A percentile compares a stretch with the other conserved stretches of the same genome.
Evolutionary conservation across 164 flowering plant genomes (phyloP).

Genomic region (Aristolochia californica): DNA sequence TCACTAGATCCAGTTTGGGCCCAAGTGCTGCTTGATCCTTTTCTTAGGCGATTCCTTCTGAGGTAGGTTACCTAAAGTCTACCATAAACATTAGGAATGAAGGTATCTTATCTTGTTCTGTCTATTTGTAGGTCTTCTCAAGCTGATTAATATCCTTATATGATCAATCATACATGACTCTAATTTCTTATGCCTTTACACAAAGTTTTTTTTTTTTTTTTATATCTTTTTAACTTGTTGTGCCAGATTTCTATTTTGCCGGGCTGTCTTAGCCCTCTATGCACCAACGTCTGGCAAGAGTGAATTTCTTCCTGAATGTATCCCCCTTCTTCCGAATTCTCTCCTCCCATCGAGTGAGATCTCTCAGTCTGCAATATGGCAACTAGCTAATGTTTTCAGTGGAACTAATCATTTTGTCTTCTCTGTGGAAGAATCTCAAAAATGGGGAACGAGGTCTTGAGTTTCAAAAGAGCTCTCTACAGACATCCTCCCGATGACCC

Average conservation of each 20-base stretch:
- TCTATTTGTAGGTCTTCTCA: background rate
- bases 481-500: no score
- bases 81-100: background rate
- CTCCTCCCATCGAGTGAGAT: conserved; percentile 29
- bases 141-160: background rate
- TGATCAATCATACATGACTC: background rate
- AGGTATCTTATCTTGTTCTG: background rate
- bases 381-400: conserved; percentile 44
- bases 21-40: conserved; percentile 70
- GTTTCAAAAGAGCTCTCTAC: no score
- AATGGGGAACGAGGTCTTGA: no score
- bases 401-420: conserved; percentile 39
- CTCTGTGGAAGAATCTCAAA: conserved; percentile 7
- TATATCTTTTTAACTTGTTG: background rate
- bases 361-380: conserved; percentile 32
- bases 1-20: conserved; percentile 76
- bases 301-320: conserved; percentile 60
- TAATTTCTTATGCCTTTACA: background rate
- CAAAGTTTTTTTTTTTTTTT: background rate
- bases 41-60: conserved; percentile 70
- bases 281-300: conserved; percentile 41
- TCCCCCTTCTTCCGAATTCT: conserved; percentile 64
- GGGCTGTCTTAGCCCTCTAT: conserved; percentile 46
- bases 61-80: conserved; percentile 23
- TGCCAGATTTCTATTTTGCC: conserved; percentile 76